Conservation (phyloP, 441 rosid species). For the Lepidium campestre region DNA sequence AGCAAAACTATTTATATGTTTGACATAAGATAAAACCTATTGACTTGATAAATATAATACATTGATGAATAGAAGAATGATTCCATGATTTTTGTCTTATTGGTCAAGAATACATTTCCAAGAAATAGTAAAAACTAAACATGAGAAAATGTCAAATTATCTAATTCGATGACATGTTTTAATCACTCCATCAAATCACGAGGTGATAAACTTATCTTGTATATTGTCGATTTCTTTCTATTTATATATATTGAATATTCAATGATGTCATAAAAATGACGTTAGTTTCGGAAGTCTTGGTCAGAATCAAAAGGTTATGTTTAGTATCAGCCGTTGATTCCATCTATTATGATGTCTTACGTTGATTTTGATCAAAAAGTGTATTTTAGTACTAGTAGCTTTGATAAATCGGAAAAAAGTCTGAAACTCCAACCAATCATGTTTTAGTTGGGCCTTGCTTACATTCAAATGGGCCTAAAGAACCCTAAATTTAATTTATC, state of each 20-base stretch:
- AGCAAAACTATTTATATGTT: too few species aligned
- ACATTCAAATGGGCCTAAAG: background rate
- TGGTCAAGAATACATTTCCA: background rate
- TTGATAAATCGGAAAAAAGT: background rate
- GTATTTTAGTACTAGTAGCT: background rate
- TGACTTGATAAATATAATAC: too few species aligned
- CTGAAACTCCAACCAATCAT: background rate
- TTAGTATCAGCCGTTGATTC: background rate
- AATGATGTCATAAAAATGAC: constrained; percentile 18
- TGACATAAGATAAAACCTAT: too few species aligned
- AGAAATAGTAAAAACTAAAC: background rate
- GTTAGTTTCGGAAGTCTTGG: background rate
- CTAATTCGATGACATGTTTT: constrained; percentile 18
- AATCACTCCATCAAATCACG: constrained; percentile 20
- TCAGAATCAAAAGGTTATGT: background rate
- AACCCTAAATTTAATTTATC: too few species aligned
- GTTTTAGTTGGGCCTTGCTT: background rate
- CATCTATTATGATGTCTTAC: constrained; percentile 1
- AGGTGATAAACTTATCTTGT: constrained; percentile 13
- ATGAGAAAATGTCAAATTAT: background rate
- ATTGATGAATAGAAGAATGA: too few species aligned
- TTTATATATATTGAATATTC: background rate
- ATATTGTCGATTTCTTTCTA: background rate
- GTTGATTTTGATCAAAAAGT: background rate
- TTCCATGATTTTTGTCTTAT: too few species aligned